Base-by-base conservation (phyloP, 148 eudicot genomes). In the Fagopyrum esculentum region DNA sequence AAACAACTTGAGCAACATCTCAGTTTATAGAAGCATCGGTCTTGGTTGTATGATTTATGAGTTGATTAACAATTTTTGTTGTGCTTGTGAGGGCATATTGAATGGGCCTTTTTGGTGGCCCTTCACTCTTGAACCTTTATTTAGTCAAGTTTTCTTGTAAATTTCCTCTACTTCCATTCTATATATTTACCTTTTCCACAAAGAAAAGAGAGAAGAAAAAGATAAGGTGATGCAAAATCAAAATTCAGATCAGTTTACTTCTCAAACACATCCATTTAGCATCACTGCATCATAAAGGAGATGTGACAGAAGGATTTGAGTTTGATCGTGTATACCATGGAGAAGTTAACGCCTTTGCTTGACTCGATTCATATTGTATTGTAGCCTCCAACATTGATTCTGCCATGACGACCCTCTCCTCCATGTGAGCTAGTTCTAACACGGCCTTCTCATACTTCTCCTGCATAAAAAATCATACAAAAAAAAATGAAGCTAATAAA, bases 351-450 rank as follows among this genome's bases (percentile, higher is more conserved):
- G 88, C 87, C 85, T 88, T 87, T 46, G 80, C 82, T 80, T 91
- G 91, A 73, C 94, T 88, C 29, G 90, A 86, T 84, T 91, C 85
- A 71, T 89, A 87, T 51, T 91, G 94, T 77, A 93, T 75, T 71
- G 94, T 89, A 55, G 93, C 98, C 86, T 93, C 94, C 75, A 93
- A 82, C 92, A 85, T 86, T 40, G 97, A 80, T 78, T 93, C 97
- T 9, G 98, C 97, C 89, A 87, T 88, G 68, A 82, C 82, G 29
- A 79, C 94, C 78, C 91, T 87, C 81, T 93, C 91, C 79, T 93
- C 98, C 93, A 83, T 86, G 75, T 86, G 83, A 79, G 86, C 86
- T 73, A 91, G 74, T 0, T 89, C 81, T 75, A 84, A 76, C 86
- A 85, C 81, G 52, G 90, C 91, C 73, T 88, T 82, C 9, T 93